Evolutionary conservation across 495 filamentous ascomycete genomes (phyloP), one percentile per base, ranked within the genome.

Genomic region (Chlorociboria aeruginascens): DNA sequence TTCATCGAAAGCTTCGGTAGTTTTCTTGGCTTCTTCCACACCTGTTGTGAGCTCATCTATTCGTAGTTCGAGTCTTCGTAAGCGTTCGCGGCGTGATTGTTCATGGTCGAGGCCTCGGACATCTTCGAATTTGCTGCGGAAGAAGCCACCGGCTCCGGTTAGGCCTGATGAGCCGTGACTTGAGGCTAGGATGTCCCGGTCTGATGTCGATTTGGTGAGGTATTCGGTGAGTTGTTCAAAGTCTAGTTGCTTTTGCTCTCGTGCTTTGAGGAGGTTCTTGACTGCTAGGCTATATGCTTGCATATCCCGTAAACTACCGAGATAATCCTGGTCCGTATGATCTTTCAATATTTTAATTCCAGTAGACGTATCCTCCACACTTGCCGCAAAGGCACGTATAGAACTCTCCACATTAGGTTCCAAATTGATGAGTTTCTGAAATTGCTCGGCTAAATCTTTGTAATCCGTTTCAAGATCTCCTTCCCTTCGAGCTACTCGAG

Each of bases 201-300:
- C 92, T n/a, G 77, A 67, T 8, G 84, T 83, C 2, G 86, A 83
- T 59, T 93, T 93, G 68, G 82, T 84, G 47, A 95, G 86, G 64
- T 97, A 97, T 57, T 95, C 90, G 16, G 88, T 94, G 29, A 97
- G 71, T 35, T 85, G 92, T 66, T 98, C 92, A 61, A 90, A 95
- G 66, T 98, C 92, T 36, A 97, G 82, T 61, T 98, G 92, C 62
- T 97, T 98, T 67, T 93, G 89, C 66, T 98, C 93, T 16, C 92
- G 82, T 6, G 85, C 84, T 68, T 94, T 95, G 58, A 98, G 77
- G 3, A 97, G 80, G 30, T 79, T 68, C 64, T 94, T 93, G 13
- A 97, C 65, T 1, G 87, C 81, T 14, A 77, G 63, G 60, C 85
- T 87, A 65, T 97, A 98, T 28, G 87, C 81, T 50, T 87, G 82